phyloP scores from a whole-genome alignment of 345 rosid species.

The Gossypium arboreum region DNA sequence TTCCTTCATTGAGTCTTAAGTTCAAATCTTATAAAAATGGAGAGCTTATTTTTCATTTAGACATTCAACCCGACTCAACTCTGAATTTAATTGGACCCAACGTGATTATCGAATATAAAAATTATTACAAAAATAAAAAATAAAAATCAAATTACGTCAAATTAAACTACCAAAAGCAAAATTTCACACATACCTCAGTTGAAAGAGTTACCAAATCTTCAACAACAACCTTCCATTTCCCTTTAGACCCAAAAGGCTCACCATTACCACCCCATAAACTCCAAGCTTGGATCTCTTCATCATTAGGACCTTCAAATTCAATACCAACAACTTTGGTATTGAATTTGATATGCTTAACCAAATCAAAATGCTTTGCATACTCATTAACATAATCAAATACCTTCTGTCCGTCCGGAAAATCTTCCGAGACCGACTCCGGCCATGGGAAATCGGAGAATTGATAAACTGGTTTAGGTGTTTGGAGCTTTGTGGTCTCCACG shows the following conservation, averaged over 20 bases:
- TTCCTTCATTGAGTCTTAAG: too few relatives aligned
- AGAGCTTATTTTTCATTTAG: too few relatives aligned
- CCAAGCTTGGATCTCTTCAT: slow-evolving; percentile 31
- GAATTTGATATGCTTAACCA: slow-evolving; percentile 28
- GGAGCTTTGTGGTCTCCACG: neutral
- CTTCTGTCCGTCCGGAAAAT: slow-evolving; percentile 20
- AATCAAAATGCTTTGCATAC: slow-evolving; percentile 26
- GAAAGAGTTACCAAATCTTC: slow-evolving; percentile 7
- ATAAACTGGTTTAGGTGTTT: neutral
- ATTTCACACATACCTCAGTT: neutral
- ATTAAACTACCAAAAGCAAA: neutral
- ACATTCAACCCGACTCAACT: too few relatives aligned
- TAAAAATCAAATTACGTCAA: neutral
- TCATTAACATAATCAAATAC: slow-evolving; percentile 26
- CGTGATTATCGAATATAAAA: too few relatives aligned
- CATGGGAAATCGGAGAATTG: slow-evolving; percentile 9
- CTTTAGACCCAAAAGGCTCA: slow-evolving; percentile 17
- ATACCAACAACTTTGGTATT: slow-evolving; percentile 22
- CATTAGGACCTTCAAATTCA: slow-evolving; percentile 1
- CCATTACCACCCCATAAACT: slow-evolving; percentile 27
- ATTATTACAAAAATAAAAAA: too few relatives aligned
- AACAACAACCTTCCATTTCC: slow-evolving; percentile 23
- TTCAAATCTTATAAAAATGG: too few relatives aligned
- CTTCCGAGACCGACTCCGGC: neutral
- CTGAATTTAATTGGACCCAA: too few relatives aligned